These are phyloP conservation scores for Hymenoscyphus fraxineus DNA, from an alignment of 2,329 filamentous ascomycete species.

Conservation along the genomic window DNA sequence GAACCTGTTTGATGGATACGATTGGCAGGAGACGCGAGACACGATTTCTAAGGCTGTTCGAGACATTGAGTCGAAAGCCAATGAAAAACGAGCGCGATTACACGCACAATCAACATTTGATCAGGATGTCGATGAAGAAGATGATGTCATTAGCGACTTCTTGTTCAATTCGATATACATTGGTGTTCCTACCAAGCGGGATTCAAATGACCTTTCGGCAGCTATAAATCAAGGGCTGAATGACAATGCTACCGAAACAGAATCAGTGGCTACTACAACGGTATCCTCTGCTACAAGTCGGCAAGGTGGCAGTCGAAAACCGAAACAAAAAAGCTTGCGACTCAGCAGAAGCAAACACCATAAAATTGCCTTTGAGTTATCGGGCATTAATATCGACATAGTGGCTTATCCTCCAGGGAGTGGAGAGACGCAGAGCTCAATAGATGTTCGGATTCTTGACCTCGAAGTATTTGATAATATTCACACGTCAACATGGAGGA, in stretches of 20 bases:
- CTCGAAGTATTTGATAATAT: constrained; percentile 93
- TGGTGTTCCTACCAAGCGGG: constrained; percentile 79
- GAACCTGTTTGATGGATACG: constrained; percentile 97
- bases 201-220: constrained; percentile 74
- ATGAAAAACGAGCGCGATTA: constrained; percentile 65
- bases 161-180: constrained; percentile 99
- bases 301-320: constrained; percentile 37
- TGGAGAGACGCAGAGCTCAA: constrained; percentile 80
- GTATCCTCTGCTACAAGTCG: constrained; percentile 55
- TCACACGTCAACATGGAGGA: constrained; percentile 95
- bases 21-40: constrained; percentile 86
- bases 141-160: constrained; percentile 87
- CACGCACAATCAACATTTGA: constrained; percentile 49
- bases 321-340: constrained; percentile 58
- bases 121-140: constrained; percentile 71
- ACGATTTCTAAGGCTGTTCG: constrained; percentile 84
- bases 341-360: constrained; percentile 83
- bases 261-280: constrained; percentile 78
- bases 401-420: constrained; percentile 72
- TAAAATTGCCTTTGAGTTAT: constrained; percentile 93
- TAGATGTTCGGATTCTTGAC: constrained; percentile 78
- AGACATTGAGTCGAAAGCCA: constrained; percentile 77
- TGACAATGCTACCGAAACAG: constrained; percentile 82
- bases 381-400: constrained; percentile 77
- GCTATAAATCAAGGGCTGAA: constrained; percentile 88